Base-by-base conservation (phyloP, 306 rosid species). In the Vigna mungo region DNA sequence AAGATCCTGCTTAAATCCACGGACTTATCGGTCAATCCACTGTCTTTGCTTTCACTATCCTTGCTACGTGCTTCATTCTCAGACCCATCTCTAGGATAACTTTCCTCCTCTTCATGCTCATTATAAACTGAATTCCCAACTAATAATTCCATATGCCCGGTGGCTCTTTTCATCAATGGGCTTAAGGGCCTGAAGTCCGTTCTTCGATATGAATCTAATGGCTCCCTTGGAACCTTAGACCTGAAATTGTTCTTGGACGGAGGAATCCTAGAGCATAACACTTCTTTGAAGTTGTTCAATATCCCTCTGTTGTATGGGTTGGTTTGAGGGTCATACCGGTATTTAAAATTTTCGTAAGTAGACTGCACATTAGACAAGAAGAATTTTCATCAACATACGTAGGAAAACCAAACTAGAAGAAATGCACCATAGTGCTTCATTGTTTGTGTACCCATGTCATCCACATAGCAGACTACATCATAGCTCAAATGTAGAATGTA, bases 291-390 rank as follows among this genome's bases (percentile, higher is more conserved):
- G 82, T 91, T 91, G 71, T 58, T 7, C 34, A 67, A 8, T 71
- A 86, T 68, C 61, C 93, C 96, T 72, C 55, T 87, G 81, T 87
- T 76, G 55, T 75, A 83, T 43, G 96, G 93, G 78, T 91, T 89
- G 74, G 39, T 83, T 64, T 81, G 82, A 58, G 56, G 83, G 60
- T 87, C 89, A 55, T 87, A 89, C 12, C 93, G 90, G 81, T 89
- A 87, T 86, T 87, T 89, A 72, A 87, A 91, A 76, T 91, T 89
- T 83, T 91, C 96, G 52, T 89, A 91, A 59, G 96, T 91, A 64
- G 96, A 85, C 96, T 91, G 89, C 83, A 73, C 53, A 77, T 48
- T 54, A 52, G 78, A 74, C 69, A 80, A 65, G 3, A 41, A 20
- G 41, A 68, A 37, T 46, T 46, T 17, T 72, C 66, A 62, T n/a